A percentile compares a stretch with the other conserved stretches of the same genome.
phyloP scores from a whole-genome alignment of 169 alveolate species.

The Perkinsus chesapeaki region DNA sequence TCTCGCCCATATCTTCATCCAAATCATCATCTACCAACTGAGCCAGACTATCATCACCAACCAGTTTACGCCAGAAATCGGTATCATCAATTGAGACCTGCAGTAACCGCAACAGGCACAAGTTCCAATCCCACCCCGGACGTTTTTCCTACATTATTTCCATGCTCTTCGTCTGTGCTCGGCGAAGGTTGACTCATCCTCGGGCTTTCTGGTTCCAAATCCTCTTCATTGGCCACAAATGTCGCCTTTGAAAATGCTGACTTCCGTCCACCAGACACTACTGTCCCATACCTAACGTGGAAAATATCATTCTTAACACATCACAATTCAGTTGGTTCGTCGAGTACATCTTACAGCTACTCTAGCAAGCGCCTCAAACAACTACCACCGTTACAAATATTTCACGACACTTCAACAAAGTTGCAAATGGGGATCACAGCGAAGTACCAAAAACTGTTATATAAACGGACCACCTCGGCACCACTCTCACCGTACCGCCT shows the following conservation, averaged over 20 bases:
- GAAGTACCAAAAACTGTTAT: too few relatives aligned
- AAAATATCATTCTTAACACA: neutral
- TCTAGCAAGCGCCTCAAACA: too few relatives aligned
- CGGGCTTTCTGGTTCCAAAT: neutral
- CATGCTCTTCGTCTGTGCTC: neutral
- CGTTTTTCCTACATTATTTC: neutral
- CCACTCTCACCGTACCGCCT: too few relatives aligned
- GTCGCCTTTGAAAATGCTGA: neutral
- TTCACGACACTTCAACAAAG: too few relatives aligned
- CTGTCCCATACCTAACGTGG: neutral
- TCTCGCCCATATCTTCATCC: neutral
- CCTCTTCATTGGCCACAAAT: neutral
- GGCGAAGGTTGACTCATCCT: neutral
- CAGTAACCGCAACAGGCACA: neutral
- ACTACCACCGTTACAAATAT: too few relatives aligned
- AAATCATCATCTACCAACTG: neutral
- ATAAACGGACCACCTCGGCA: too few relatives aligned
- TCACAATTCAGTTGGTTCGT: too few relatives aligned
- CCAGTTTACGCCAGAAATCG: neutral
- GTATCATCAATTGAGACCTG: neutral
- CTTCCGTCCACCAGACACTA: neutral
- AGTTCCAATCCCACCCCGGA: neutral
- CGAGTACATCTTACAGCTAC: too few relatives aligned
- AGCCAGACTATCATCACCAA: neutral
- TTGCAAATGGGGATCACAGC: too few relatives aligned